Evolutionary conservation across 768 basidiomycete species (phyloP), one percentile per base, ranked within the genome.

Genomic region (Mycena vitilis): DNA sequence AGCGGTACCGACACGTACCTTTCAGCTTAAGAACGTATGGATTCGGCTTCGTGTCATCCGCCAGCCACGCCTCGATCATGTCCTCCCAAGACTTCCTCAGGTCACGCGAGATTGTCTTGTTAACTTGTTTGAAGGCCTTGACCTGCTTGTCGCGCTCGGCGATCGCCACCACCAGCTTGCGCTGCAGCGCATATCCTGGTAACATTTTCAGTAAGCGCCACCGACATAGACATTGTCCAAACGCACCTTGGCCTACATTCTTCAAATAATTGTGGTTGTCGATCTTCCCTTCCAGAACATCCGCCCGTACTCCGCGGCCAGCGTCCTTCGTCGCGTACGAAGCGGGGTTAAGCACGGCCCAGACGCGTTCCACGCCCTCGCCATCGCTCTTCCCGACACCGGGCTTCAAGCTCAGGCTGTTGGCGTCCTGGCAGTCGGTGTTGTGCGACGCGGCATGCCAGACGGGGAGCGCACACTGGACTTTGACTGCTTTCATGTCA

Each of bases 281-380:
- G 10, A 58, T 49, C 38, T 57, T 57, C 22, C 69, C 67, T 11
- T 82, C 77, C 4, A 83, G n/a, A 0, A 73, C 73, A 20, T 79
- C 78, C 1, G 71, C 58, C 0, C 74, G 68, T 2, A 66, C 45
- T 0, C 77, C 76, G 0, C 73, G 71, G 0, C 74, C 74, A 75
- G 78, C 80, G 20, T 82, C 78, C 11, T 74, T 73, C 0, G 78
- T 81, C 30, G 73, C 74, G 12, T 63, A 63, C 0, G 76, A 71
- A 0, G 68, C 66, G 0, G 68, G 58, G 54, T 82, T 80, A 1
- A 75, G 54, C 0, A 49, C 65, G 0, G 77, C 34, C 82, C 81
- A 82, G 0, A 57, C 66, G 0, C 73, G 65, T 47, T 83, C 80
- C 0, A 66, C 36, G 1, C 47, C 69, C 45, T 67, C 65, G 10